These are phyloP conservation scores for Pleurotus tuber-regium DNA, from an alignment of 768 basidiomycete species.

Conservation along the genomic window DNA sequence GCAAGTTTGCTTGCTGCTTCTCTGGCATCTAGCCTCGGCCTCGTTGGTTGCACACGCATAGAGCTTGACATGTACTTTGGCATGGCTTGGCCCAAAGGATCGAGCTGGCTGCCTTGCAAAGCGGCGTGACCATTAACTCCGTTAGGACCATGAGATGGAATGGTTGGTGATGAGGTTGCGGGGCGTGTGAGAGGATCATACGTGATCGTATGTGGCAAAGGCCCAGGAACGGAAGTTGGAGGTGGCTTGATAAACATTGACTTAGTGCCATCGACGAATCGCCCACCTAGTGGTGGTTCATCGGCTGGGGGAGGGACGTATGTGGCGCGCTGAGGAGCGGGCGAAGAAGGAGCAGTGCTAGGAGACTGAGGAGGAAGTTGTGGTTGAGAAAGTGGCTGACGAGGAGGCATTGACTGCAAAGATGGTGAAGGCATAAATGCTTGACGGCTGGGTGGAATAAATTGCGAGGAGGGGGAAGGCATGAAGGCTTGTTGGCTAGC, in stretches of 20 bases:
- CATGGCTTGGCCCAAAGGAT: slow-evolving; percentile 62
- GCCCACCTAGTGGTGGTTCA: slow-evolving; percentile 59
- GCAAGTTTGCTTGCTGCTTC: slow-evolving; percentile 89
- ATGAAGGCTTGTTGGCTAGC: background rate
- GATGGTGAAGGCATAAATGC: slow-evolving; percentile 10
- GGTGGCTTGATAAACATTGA: slow-evolving; percentile 74
- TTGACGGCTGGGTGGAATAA: slow-evolving; percentile 3
- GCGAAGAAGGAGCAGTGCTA: slow-evolving; percentile 54
- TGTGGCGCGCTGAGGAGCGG: slow-evolving; percentile 28
- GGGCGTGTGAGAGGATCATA: slow-evolving; percentile 16
- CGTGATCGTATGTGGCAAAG: slow-evolving; percentile 11
- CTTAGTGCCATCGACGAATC: slow-evolving; percentile 70
- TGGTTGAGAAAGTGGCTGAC: slow-evolving; percentile 24
- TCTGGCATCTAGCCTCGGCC: slow-evolving; percentile 77
- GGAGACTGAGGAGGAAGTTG: slow-evolving; percentile 45
- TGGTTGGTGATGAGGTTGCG: slow-evolving; percentile 14
- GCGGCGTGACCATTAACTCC: slow-evolving; percentile 20
- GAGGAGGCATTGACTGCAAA: slow-evolving; percentile 16
- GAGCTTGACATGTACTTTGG: slow-evolving; percentile 71
- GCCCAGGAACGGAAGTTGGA: slow-evolving; percentile 27
- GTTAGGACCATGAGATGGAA: slow-evolving; percentile 11
- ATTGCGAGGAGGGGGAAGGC: slow-evolving; percentile 6
- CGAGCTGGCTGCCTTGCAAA: slow-evolving; percentile 37
- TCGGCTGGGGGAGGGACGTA: slow-evolving; percentile 27
- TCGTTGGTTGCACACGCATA: slow-evolving; percentile 67